Evolutionary conservation across 371 early-diverging fungal species (phyloP), one percentile per base, ranked within the genome.

Genomic region (Actinomucor elegans): DNA sequence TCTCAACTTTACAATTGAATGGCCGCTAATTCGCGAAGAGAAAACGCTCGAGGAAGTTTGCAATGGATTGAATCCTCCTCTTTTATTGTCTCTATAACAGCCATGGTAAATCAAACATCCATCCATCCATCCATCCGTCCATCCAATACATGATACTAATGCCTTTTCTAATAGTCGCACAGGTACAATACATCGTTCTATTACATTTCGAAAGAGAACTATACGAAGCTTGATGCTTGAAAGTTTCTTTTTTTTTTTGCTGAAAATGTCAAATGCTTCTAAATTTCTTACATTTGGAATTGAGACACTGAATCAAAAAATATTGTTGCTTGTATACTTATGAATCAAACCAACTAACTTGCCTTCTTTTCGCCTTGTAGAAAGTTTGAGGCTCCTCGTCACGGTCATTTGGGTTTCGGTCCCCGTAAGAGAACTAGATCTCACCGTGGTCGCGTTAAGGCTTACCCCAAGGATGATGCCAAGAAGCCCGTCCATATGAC

Each of bases 351-450:
- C 34, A 12, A 52, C 52, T 52, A 52, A 52, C 35, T n/a, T n/a
- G n/a, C 14, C 35, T 24, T 12, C 14, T 48, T 21, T 23, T 17
- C 27, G 27, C 1, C 17, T 11, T 17, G 40, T 46, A 57, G 58
- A 57, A 57, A 57, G 46, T 57, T 32, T 57, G 58, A 57, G 58
- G 64, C 91, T 73, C 98, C 98, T 72, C 91, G 97, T 77, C 96
- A 96, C 87, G 98, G 99, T 80, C 97, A 98, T 66, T 87, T 99
- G 74, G 99, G 98, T 67, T 99, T 97, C 93, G 86, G 93, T 63
- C 99, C 99, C 71, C 92, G 97, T 73, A 99, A 98, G 90, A 89
- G 99, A 66, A 94, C 98, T 66, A 79, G 87, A 70, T 85, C 92
- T 56, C 92, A 94, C 85, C 92, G 94, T 71, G 99, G 98, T 69